Evolutionary conservation across 768 basidiomycete species (phyloP).

Genomic region (Boletus tomentosulus): DNA sequence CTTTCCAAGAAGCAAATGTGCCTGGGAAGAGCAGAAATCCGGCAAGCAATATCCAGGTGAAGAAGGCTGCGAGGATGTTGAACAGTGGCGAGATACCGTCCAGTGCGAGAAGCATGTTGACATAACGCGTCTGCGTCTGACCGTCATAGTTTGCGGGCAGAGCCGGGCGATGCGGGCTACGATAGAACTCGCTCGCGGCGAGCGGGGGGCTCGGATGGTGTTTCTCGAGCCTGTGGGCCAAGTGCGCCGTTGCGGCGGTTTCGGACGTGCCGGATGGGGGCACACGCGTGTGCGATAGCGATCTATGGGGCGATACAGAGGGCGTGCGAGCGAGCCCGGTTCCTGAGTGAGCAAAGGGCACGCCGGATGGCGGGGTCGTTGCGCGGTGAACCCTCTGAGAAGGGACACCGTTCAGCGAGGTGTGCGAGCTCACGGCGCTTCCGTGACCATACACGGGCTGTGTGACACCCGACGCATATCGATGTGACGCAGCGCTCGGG

Average conservation of each 20-base stretch:
- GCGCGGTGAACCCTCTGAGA: constrained; percentile 10
- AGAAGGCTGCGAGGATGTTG: constrained; percentile 52
- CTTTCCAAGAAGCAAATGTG: constrained; percentile 48
- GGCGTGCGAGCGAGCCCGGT: neutral
- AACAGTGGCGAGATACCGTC: constrained; percentile 49
- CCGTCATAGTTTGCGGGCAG: constrained; percentile 22
- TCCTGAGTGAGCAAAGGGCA: constrained; percentile 3
- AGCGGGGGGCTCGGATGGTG: neutral
- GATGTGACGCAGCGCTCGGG: constrained; percentile 30
- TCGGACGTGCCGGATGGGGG: constrained; percentile 1
- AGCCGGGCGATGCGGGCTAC: constrained; percentile 17
- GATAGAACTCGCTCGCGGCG: constrained; percentile 17
- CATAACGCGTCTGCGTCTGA: constrained; percentile 43
- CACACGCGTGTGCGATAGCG: constrained; percentile 14
- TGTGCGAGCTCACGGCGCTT: constrained; percentile 21
- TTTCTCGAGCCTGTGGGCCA: constrained; percentile 1
- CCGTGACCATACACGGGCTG: constrained; percentile 24
- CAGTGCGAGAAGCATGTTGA: constrained; percentile 59
- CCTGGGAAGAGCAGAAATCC: constrained; percentile 62
- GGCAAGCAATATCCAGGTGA: constrained; percentile 59
- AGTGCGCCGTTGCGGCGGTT: neutral
- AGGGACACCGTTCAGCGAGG: constrained; percentile 18
- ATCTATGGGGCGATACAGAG: constrained; percentile 16
- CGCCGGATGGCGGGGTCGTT: constrained; percentile 9
- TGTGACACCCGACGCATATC: constrained; percentile 26